Conservation (phyloP, 2,329 filamentous ascomycete genomes). For the Colletotrichum gigasporum region DNA sequence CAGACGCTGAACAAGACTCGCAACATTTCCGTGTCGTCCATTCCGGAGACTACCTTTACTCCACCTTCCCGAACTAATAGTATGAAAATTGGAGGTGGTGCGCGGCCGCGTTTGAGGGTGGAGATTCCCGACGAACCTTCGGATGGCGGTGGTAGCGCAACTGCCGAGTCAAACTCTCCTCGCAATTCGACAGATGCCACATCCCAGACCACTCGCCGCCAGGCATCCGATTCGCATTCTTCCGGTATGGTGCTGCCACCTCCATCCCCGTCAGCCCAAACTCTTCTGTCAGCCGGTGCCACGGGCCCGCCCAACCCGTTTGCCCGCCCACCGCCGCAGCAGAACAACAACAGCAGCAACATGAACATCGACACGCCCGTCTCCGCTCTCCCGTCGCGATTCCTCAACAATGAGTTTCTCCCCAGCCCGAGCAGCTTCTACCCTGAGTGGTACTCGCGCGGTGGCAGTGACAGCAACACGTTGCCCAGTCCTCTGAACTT, state of each 20-base stretch:
- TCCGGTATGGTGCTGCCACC: constrained; percentile 83
- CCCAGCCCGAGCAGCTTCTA: constrained; percentile 95
- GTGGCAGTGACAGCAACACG: constrained; percentile 80
- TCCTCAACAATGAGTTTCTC: constrained; percentile 86
- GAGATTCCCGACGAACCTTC: constrained; percentile 94
- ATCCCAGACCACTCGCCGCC: constrained; percentile 61
- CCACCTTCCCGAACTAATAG: constrained; percentile 85
- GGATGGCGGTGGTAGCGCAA: constrained; percentile 76
- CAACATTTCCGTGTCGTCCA: constrained; percentile 65
- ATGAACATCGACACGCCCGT: constrained; percentile 75
- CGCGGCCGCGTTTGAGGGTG: constrained; percentile 86
- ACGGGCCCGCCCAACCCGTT: constrained; percentile 96
- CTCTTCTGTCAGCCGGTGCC: constrained; percentile 88
- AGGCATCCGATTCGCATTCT: constrained; percentile 63
- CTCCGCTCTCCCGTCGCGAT: constrained; percentile 91
- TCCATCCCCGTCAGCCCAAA: constrained; percentile 88
- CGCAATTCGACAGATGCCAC: constrained; percentile 68
- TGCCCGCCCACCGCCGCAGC: constrained; percentile 83
- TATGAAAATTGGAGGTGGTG: constrained; percentile 70
- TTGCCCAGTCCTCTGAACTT: constrained; percentile 93
- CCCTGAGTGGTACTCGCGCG: constrained; percentile 84
- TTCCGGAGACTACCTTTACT: constrained; percentile 71
- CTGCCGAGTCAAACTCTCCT: constrained; percentile 75
- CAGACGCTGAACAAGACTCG: constrained; percentile 58
- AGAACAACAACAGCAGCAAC: constrained; percentile 60